Conservation (phyloP, 148 eudicot genomes). For the Rhododendron griersonianum region DNA sequence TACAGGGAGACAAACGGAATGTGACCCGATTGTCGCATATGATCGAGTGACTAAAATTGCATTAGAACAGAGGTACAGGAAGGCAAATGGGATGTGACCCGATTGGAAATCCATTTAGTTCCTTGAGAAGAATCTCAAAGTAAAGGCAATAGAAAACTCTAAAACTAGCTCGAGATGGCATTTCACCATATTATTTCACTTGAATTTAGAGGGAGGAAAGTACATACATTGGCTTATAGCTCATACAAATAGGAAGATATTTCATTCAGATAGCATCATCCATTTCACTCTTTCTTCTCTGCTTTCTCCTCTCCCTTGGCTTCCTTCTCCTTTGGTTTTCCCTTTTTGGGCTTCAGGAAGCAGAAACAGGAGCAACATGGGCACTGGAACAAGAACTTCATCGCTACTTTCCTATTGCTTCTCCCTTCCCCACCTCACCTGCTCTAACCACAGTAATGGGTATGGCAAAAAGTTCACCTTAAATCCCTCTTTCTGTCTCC, state of each 20-base stretch:
- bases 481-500: not conserved
- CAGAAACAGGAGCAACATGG: slow-evolving; percentile 62
- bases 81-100: not conserved
- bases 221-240: not conserved
- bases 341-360: slow-evolving; percentile 54
- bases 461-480: not conserved
- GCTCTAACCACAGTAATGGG: not conserved
- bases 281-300: not conserved
- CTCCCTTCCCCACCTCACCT: not conserved
- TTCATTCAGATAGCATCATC: not conserved
- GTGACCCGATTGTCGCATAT: not conserved
- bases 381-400: slow-evolving; percentile 64
- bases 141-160: not conserved
- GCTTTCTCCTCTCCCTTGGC: slow-evolving; percentile 2
- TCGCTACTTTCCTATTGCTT: not conserved
- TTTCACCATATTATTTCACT: not conserved
- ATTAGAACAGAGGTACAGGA: not conserved
- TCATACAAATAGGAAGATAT: not conserved
- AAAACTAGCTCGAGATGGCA: not conserved
- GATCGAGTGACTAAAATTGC: not conserved
- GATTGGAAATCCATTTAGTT: not conserved
- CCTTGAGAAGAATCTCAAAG: not conserved
- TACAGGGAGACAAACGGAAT: not conserved
- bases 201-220: not conserved
- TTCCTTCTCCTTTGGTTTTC: slow-evolving; percentile 39